Evolutionary conservation across 1,284 basidiomycete genomes (phyloP).

Genomic region (Thelephora terrestris): DNA sequence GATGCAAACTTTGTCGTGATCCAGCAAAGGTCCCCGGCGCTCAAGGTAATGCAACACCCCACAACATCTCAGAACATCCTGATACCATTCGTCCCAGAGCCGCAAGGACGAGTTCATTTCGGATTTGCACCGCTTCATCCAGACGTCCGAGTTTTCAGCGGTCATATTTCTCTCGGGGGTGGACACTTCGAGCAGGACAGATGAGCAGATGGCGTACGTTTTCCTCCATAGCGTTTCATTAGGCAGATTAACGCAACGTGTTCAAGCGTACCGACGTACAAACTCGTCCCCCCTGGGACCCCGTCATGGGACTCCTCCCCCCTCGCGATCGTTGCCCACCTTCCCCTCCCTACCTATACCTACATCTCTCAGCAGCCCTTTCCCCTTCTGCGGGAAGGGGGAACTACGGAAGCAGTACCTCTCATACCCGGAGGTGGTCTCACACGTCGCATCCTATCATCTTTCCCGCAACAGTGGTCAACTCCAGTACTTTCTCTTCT

Average conservation of each 20-base stretch:
- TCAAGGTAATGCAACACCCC: constrained; percentile 40
- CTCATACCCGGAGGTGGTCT: constrained; percentile 72
- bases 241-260: constrained; percentile 9
- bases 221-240: not conserved
- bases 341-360: constrained; percentile 41
- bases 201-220: constrained; percentile 66
- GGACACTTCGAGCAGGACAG: constrained; percentile 63
- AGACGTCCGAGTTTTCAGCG: constrained; percentile 34
- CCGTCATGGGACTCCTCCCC: constrained; percentile 29
- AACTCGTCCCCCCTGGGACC: constrained; percentile 33
- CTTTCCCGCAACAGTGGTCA: constrained; percentile 43
- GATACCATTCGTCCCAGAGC: constrained; percentile 28
- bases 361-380: constrained; percentile 28
- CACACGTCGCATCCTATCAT: constrained; percentile 51
- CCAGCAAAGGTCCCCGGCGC: constrained; percentile 68
- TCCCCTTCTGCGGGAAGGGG: constrained; percentile 19
- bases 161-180: constrained; percentile 62
- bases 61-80: not conserved
- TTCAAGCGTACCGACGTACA: constrained; percentile 48
- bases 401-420: constrained; percentile 28
- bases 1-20: constrained; percentile 42
- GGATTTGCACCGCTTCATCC: constrained; percentile 44
- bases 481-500: constrained; percentile 46
- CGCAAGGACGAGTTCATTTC: constrained; percentile 60
- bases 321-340: constrained; percentile 27